phyloP scores from a whole-genome alignment of 768 basidiomycete genomes.

The Leccinellum luteum region DNA sequence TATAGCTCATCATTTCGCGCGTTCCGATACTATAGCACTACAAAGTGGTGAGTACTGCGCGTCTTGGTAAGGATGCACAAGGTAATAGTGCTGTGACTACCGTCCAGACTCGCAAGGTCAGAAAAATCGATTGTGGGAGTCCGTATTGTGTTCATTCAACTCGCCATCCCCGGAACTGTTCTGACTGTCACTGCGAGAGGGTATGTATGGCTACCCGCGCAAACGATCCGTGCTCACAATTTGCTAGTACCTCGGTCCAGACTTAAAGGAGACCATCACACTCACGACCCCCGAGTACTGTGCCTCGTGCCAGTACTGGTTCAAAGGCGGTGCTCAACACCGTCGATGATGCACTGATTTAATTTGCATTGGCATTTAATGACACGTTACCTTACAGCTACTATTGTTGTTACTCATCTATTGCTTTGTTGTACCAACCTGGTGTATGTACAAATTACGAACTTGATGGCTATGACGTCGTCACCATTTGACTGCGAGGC shows the following conservation, averaged over 20 bases:
- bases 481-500: slow-evolving; percentile 74
- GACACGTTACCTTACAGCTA: slow-evolving; percentile 29
- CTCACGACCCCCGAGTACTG: slow-evolving; percentile 52
- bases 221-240: slow-evolving; percentile 3
- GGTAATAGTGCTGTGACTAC: slow-evolving; percentile 2
- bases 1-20: slow-evolving; percentile 8
- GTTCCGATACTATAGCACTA: slow-evolving; percentile 58
- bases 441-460: slow-evolving; percentile 16
- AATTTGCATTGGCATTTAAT: slow-evolving; percentile 21
- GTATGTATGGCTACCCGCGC: slow-evolving; percentile 27
- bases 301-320: slow-evolving; percentile 58
- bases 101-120: slow-evolving; percentile 33
- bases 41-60: slow-evolving; percentile 52
- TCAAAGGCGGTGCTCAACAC: slow-evolving; percentile 43
- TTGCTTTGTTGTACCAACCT: slow-evolving; percentile 23
- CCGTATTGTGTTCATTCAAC: slow-evolving; percentile 40
- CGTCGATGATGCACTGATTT: slow-evolving; percentile 27
- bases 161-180: slow-evolving; percentile 40
- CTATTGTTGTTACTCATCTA: slow-evolving; percentile 11
- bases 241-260: slow-evolving; percentile 62
- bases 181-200: slow-evolving; percentile 43
- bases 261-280: slow-evolving; percentile 59
- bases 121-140: slow-evolving; percentile 34
- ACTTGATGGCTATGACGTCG: slow-evolving; percentile 10
- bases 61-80: slow-evolving; percentile 12